Evolutionary conservation across 441 rosid species (phyloP), one percentile per base, ranked within the genome.

Genomic region (Breynia disticha): DNA sequence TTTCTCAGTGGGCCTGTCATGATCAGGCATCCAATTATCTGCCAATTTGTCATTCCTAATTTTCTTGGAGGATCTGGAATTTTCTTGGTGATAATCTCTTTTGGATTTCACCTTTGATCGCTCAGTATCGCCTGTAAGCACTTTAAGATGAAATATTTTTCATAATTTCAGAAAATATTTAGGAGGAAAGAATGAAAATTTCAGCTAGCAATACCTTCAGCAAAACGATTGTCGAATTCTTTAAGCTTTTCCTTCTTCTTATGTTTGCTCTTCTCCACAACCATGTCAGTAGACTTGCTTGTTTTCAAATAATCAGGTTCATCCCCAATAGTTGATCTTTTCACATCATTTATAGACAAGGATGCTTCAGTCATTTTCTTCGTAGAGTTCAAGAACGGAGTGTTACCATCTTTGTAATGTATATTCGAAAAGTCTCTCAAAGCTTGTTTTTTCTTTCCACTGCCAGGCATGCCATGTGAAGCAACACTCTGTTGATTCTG

Each of bases 201-300:
- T 65, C 65, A 61, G 19, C 68, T 69, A 50, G 39, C 51, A 71
- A 59, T 84, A 91, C 98, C 97, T 81, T 75, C 91, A 75, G 72
- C 90, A 57, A 75, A 79, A 57, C 52, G 52, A 57, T 55, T 79
- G 55, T 75, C 85, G 22, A 15, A 61, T 38, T 60, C 67, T 69
- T 77, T 84, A 65, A 73, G 77, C 79, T 87, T 79, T 68, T 74
- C 82, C 74, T 77, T 83, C 65, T 61, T 89, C 76, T 70, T 84
- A 59, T 65, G 61, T 59, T 57, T 73, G 35, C 63, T 78, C 64
- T 78, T 83, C 78, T 78, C 82, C 17, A 54, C 65, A 45, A 65
- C 67, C 46, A 71, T 50, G 58, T 75, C 79, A 62, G 56, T 46
- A 48, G 61, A 57, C 70, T 73, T 79, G 62, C 61, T 73, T 49